Conservation (phyloP, 139 green algal genomes). For the Raphidocelis subcapitata region DNA sequence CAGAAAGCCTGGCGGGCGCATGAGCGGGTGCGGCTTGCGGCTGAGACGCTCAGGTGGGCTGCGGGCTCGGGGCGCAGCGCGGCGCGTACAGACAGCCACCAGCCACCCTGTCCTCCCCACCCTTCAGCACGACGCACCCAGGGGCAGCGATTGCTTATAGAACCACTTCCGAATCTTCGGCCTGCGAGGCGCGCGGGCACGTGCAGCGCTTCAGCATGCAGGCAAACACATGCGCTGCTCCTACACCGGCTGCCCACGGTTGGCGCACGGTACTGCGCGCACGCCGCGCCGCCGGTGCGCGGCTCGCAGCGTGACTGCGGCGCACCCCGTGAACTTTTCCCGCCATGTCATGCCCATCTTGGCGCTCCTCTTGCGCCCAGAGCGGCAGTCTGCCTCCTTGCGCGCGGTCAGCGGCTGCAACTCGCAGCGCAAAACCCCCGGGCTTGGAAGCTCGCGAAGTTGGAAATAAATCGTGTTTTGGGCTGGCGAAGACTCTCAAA, state of each 20-base stretch:
- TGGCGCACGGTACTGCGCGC: background rate
- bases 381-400: too few relatives aligned
- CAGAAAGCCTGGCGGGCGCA: slow-evolving; percentile 16
- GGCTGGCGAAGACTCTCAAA: too few relatives aligned
- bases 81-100: background rate
- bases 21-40: background rate
- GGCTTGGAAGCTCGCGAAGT: too few relatives aligned
- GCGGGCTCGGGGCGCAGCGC: background rate
- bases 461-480: too few relatives aligned
- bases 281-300: background rate
- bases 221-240: too few relatives aligned
- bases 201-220: background rate
- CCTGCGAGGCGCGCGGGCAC: slow-evolving; percentile 1
- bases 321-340: slow-evolving; percentile 11
- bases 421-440: too few relatives aligned
- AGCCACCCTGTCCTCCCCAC: too few relatives aligned
- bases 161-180: slow-evolving; percentile 44
- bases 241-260: background rate
- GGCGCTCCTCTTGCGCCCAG: too few relatives aligned
- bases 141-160: slow-evolving; percentile 53
- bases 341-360: slow-evolving; percentile 17
- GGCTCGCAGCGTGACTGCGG: background rate
- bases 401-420: too few relatives aligned
- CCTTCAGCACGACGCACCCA: slow-evolving; percentile 47
- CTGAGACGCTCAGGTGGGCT: too few relatives aligned